Evolutionary conservation across 2,329 filamentous ascomycete species (phyloP).

Genomic region (Cladosporium austrohemisphaericum): DNA sequence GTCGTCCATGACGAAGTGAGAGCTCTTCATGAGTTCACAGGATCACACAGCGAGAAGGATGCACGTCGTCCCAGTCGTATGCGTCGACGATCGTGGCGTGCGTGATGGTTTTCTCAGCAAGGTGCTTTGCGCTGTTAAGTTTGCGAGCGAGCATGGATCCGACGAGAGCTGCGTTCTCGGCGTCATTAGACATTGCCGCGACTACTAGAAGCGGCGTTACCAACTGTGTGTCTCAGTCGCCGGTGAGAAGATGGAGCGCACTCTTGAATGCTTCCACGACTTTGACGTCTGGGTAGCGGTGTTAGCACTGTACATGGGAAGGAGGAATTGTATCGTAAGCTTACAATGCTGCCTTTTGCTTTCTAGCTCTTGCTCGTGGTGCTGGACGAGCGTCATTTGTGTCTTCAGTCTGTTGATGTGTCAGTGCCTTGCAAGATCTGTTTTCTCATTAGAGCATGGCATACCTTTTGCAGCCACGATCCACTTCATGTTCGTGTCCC

Average conservation of each 20-base stretch:
- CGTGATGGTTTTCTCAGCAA: background rate
- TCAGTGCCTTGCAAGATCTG: background rate
- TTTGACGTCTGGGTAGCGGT: constrained; percentile 38
- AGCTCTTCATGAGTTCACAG: background rate
- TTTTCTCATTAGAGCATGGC: constrained; percentile 14
- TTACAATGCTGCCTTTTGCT: constrained; percentile 76
- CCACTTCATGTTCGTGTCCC: constrained; percentile 68
- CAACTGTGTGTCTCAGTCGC: constrained; percentile 43
- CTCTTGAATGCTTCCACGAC: constrained; percentile 48
- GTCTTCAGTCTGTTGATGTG: constrained; percentile 63
- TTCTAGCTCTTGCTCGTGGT: constrained; percentile 11
- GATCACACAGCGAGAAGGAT: constrained; percentile 14
- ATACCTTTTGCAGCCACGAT: constrained; percentile 72
- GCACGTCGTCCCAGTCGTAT: constrained; percentile 15
- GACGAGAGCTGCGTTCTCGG: background rate
- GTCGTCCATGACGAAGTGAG: background rate
- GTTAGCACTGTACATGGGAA: constrained; percentile 19
- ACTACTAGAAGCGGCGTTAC: constrained; percentile 84
- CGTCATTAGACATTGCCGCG: constrained; percentile 56
- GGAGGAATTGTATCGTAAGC: constrained; percentile 28
- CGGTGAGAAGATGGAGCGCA: constrained; percentile 44
- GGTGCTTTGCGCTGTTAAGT: background rate
- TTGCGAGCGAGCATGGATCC: background rate
- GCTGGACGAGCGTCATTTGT: constrained; percentile 64
- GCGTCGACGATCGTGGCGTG: constrained; percentile 1